Percentiles rank a stretch among this genome's conserved stretches.
These are phyloP conservation scores for Ascochyta lentis DNA, from an alignment of 2,329 filamentous ascomycete species.

Conservation along the genomic window DNA sequence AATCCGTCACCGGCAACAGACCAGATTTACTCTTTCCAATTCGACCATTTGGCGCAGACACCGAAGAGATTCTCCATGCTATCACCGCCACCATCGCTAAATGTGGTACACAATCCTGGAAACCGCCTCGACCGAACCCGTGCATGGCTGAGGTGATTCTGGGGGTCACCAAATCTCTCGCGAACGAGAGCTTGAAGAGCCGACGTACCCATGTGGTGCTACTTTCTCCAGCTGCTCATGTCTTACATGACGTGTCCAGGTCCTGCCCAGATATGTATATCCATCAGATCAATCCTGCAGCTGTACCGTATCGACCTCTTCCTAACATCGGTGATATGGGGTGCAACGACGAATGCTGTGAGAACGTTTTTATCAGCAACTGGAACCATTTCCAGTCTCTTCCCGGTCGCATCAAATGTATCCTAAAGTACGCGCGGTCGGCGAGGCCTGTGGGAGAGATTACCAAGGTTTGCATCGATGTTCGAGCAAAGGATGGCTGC, in stretches of 20 bases:
- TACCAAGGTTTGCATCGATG: slow-evolving; percentile 28
- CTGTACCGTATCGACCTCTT: slow-evolving; percentile 28
- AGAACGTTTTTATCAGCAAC: slow-evolving; percentile 36
- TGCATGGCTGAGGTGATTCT: slow-evolving; percentile 37
- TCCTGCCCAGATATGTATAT: slow-evolving; percentile 29
- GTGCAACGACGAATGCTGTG: slow-evolving; percentile 32
- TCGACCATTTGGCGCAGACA: slow-evolving; percentile 18
- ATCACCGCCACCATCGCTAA: slow-evolving; percentile 27
- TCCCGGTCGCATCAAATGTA: slow-evolving; percentile 29
- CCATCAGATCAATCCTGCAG: slow-evolving; percentile 39
- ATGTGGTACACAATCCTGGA: slow-evolving; percentile 33
- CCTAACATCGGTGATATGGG: slow-evolving; percentile 19
- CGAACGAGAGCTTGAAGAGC: slow-evolving; percentile 17
- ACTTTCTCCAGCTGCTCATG: slow-evolving; percentile 31
- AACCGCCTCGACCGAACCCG: slow-evolving; percentile 39
- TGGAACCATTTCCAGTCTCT: slow-evolving; percentile 34
- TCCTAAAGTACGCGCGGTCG: slow-evolving; percentile 36
- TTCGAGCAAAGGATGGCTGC: slow-evolving; percentile 34
- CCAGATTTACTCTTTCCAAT: slow-evolving; percentile 37
- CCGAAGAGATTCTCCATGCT: slow-evolving; percentile 24
- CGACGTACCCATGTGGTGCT: slow-evolving; percentile 37
- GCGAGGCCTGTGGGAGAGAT: slow-evolving; percentile 31
- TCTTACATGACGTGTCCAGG: slow-evolving; percentile 33
- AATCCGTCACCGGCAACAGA: slow-evolving; percentile 31
- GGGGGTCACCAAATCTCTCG: slow-evolving; percentile 31